Evolutionary conservation across 2,329 filamentous ascomycete genomes (phyloP), one percentile per base, ranked within the genome.

Genomic region (Trichoderma breve): DNA sequence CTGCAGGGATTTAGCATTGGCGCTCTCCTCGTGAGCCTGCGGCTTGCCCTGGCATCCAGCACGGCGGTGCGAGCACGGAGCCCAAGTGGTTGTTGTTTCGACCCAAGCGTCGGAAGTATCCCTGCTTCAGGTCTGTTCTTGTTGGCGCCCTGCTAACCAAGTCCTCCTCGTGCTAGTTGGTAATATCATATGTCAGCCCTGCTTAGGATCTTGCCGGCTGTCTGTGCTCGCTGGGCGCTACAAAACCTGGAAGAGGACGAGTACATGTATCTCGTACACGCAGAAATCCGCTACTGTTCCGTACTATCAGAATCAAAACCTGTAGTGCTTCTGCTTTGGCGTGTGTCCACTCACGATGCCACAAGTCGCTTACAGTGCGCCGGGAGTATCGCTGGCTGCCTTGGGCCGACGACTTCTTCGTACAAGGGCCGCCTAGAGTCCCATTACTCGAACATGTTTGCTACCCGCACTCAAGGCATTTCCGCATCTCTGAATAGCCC

Each of bases 1-100:
- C 69, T 51, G 15, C 60, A 65, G 24, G 69, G 61, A 34, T 61
- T 32, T 21, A 34, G 60, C 47, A 71, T 58, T 65, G 69, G 68
- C 69, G 24, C 34, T 57, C 60, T 65, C 61, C 39, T 71, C 47
- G 61, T 58, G 69, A 71, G 69, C 51, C 58, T 65, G 67, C 67
- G 53, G 57, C 67, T 32, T 62, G 57, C 65, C 65, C 65, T 70
- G 51, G 69, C 53, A 70, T 71, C 73, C 67, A 73, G 71, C 74
- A 63, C 72, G 64, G 74, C 75, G 73, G 76, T 72, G 74, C 74
- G 74, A 53, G 61, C 61, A 66, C 47, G 62, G 32, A 70, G 69
- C 69, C 60, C 69, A 65, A 64, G 39, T 47, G 47, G 47, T 39
- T 36, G 69, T 64, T 55, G 58, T 71, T 71, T 71, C 61, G 69